Evolutionary conservation across 176 grass and related monocot genomes (phyloP).

Genomic region (Dendrocalamus sinicus): DNA sequence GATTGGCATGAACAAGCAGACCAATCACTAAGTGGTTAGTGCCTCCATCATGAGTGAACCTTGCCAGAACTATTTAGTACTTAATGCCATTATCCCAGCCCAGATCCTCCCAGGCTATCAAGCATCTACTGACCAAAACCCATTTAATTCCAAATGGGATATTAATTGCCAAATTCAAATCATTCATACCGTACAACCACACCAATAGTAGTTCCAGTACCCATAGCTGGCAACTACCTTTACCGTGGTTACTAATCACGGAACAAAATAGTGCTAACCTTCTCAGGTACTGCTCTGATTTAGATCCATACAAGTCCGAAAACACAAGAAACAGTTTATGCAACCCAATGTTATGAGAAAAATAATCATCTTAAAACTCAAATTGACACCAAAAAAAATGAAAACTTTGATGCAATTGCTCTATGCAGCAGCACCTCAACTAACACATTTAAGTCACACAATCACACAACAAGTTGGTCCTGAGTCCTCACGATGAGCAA

Average conservation of each 20-base stretch:
- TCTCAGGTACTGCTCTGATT: not conserved
- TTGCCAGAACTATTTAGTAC: not conserved
- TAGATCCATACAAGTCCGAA: not conserved
- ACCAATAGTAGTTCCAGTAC: not conserved
- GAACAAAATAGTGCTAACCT: not conserved
- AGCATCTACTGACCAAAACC: not conserved
- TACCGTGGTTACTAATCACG: not conserved
- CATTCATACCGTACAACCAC: not conserved
- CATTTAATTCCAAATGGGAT: not conserved
- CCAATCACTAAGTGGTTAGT: not conserved
- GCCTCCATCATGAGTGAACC: not conserved
- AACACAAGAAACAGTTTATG: not conserved
- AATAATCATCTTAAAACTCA: not conserved
- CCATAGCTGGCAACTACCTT: not conserved
- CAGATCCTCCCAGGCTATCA: not conserved
- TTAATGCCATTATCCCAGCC: not conserved
- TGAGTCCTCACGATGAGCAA: not conserved
- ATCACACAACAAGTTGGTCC: not conserved
- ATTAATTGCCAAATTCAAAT: not conserved
- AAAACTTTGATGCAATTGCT: not conserved
- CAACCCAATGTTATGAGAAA: not conserved
- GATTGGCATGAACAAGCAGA: not conserved
- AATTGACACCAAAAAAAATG: not conserved
- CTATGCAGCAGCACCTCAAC: not conserved
- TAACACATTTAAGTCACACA: not conserved